phyloP scores from a whole-genome alignment of 805 yeast species.

The Wickerhamiella parazyma region DNA sequence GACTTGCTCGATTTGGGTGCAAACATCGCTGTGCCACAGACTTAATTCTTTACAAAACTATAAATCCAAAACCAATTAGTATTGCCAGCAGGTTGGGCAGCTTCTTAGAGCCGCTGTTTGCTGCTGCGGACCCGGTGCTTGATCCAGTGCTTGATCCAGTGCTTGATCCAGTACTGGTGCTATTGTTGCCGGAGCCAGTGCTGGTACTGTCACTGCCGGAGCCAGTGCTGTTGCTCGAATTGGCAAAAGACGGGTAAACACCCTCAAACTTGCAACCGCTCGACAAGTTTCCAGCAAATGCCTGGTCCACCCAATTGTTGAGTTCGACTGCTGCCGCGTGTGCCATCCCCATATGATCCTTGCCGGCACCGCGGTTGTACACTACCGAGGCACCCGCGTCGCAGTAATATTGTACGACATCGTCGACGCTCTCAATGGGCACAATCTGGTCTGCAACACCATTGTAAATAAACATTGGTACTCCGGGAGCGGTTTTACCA shows the following conservation, averaged over 20 bases:
- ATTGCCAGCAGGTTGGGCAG: neutral
- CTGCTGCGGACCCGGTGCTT: neutral
- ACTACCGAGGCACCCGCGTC: slow-evolving; percentile 16
- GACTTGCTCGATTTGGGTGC: slow-evolving; percentile 68
- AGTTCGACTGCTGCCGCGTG: neutral
- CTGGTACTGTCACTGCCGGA: neutral
- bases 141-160: no score
- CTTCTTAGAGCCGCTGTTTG: neutral
- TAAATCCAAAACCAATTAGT: neutral
- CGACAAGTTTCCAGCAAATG: neutral
- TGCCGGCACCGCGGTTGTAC: slow-evolving; percentile 13
- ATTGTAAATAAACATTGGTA: slow-evolving; percentile 21
- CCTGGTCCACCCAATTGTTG: neutral
- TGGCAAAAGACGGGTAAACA: neutral
- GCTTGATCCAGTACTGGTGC: no score
- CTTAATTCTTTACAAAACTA: slow-evolving; percentile 1
- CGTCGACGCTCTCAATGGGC: slow-evolving; percentile 16
- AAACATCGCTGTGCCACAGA: slow-evolving; percentile 69
- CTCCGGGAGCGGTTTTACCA: slow-evolving; percentile 18
- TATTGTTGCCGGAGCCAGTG: neutral
- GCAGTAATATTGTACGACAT: slow-evolving; percentile 19
- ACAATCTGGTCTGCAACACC: slow-evolving; percentile 20
- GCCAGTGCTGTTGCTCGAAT: neutral
- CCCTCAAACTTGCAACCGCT: neutral
- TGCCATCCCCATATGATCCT: slow-evolving; percentile 9